Percentiles rank a stretch among this genome's conserved stretches.
phyloP scores from a whole-genome alignment of 2,329 filamentous ascomycete species.

The Waltergamsia citrina region DNA sequence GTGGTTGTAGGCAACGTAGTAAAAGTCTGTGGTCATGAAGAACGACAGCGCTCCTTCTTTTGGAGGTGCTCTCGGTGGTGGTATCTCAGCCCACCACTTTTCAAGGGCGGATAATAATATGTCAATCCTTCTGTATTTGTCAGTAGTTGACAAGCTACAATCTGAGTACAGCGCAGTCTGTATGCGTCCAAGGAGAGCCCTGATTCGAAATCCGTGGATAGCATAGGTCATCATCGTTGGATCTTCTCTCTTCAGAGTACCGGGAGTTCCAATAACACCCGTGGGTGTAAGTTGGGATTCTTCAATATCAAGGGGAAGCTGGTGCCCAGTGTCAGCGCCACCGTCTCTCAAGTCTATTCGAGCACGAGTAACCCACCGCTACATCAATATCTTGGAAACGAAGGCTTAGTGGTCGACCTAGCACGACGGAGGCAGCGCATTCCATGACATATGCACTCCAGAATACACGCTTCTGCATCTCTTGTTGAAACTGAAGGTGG shows the following conservation, averaged over 20 bases:
- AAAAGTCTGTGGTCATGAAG: conserved; percentile 26
- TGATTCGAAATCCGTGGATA: too few relatives aligned
- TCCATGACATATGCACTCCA: conserved; percentile 23
- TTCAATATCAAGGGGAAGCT: conserved; percentile 5
- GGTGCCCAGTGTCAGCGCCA: neutral
- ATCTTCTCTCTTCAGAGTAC: conserved; percentile 3
- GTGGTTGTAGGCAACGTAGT: conserved; percentile 25
- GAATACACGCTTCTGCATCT: conserved; percentile 20
- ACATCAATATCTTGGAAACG: conserved; percentile 4
- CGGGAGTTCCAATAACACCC: conserved; percentile 1
- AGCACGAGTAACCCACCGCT: neutral
- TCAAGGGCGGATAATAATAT: too few relatives aligned
- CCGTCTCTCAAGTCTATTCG: neutral
- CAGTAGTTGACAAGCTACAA: too few relatives aligned
- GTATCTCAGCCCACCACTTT: too few relatives aligned
- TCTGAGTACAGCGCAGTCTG: too few relatives aligned
- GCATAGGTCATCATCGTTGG: conserved; percentile 18
- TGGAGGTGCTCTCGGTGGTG: too few relatives aligned
- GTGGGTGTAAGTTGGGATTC: conserved; percentile 1
- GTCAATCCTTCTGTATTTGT: too few relatives aligned
- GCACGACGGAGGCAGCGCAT: conserved; percentile 16
- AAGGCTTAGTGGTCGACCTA: conserved; percentile 11
- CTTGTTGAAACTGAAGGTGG: conserved; percentile 10
- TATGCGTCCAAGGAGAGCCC: too few relatives aligned
- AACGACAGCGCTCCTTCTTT: conserved; percentile 12